Evolutionary conservation across 495 filamentous ascomycete genomes (phyloP), one percentile per base, ranked within the genome.

Genomic region (Talaromyces wortmannii): DNA sequence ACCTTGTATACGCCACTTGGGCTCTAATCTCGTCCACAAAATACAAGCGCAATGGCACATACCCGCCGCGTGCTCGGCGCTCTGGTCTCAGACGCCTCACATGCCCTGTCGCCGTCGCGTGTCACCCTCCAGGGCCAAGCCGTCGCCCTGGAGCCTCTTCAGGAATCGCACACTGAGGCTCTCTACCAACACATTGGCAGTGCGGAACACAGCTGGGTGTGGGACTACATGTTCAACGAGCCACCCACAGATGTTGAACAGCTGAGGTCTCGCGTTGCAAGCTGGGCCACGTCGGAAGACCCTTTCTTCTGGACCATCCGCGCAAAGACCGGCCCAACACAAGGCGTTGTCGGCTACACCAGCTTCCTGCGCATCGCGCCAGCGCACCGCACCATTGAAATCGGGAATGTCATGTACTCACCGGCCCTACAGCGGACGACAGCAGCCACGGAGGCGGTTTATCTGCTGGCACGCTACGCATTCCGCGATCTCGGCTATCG

Each of bases 401-500:
- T 82, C 50, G 80, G 81, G 16, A 57, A 70, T 55, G 64, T 83
- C 18, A 49, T 82, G 44, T 82, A 71, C 63, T 67, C 72, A 4
- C 57, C 68, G 0, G 50, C 56, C 0, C 57, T 83, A 13, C 79
- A 82, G 55, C 66, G 72, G 4, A 81, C 76, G 2, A 69, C 70
- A 0, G 69, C 63, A 6, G 75, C 78, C 0, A 83, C 82, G 0
- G 81, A 83, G 54, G 65, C 69, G 11, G 60, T 78, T 40, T 83
- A 77, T 55, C 62, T 85, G 1, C 63, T 81, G 45, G 61, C 70
- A 3, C 63, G 65, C 16, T 62, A 77, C 32, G 65, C 67, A 0
- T 78, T 85, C 55, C 71, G 78, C 16, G 68, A 73, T 7, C 59
- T 83, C n/a, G 72, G 74, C 0, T 83, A 77, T 56, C 60, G 73